Conservation (phyloP, 805 yeast species). For the Candida michaelii region DNA sequence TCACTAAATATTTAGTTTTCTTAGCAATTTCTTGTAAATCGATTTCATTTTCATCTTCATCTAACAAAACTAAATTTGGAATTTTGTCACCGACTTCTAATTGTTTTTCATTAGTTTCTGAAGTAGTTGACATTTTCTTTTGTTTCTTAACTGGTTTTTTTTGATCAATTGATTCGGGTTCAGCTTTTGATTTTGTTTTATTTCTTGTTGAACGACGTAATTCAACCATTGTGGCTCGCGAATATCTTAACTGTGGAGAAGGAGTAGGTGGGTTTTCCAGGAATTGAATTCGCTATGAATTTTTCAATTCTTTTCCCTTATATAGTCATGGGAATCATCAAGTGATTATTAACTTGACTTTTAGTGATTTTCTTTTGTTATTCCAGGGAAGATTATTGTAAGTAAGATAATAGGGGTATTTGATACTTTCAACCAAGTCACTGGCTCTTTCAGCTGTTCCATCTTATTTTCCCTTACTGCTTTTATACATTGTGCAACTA, state of each 20-base stretch:
- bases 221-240: conserved; percentile 27
- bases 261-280: no score
- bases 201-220: conserved; percentile 40
- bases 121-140: conserved; percentile 8
- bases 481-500: no score
- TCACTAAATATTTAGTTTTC: conserved; percentile 34
- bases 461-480: no score
- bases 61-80: conserved; percentile 61
- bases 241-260: background rate
- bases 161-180: conserved; percentile 13
- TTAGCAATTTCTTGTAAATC: conserved; percentile 30
- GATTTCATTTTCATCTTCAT: conserved; percentile 68
- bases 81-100: conserved; percentile 59
- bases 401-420: no score
- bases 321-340: no score
- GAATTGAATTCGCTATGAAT: no score
- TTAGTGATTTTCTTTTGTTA: no score
- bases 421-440: no score
- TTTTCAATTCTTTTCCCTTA: no score
- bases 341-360: no score
- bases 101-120: conserved; percentile 3
- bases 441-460: no score
- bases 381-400: no score
- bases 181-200: conserved; percentile 16
- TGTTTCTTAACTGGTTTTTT: conserved; percentile 7